Evolutionary conservation across 1,284 basidiomycete genomes (phyloP).

Genomic region (Agaricales sp.): DNA sequence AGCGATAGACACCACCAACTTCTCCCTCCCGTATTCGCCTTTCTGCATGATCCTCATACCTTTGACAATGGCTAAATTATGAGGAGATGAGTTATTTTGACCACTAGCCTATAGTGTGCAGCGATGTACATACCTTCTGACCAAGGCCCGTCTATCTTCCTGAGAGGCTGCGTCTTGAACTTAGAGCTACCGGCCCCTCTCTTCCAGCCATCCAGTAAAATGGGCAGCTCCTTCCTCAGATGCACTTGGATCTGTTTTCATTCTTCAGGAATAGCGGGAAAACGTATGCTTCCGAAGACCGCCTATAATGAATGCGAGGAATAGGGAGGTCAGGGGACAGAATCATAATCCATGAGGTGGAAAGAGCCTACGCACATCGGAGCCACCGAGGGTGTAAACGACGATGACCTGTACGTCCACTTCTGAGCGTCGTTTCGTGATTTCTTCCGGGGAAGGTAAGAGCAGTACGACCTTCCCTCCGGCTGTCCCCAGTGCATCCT

Average conservation of each 20-base stretch:
- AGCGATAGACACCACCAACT: conserved; percentile 2
- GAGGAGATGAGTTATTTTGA: too few species aligned
- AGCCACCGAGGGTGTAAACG: background rate
- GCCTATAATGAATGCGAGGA: background rate
- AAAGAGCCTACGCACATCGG: too few species aligned
- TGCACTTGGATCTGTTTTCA: background rate
- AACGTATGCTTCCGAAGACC: background rate
- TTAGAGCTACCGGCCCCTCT: background rate
- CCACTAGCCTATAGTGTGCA: too few species aligned
- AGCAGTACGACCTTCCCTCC: background rate
- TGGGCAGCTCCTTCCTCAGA: background rate
- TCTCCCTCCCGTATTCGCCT: conserved; percentile 2
- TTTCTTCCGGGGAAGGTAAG: background rate
- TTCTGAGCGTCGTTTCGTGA: background rate
- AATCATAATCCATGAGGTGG: too few species aligned
- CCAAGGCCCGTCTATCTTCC: background rate
- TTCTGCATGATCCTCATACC: conserved; percentile 3
- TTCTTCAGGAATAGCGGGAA: background rate
- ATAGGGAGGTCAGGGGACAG: too few species aligned
- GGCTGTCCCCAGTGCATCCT: background rate
- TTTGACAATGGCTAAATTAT: too few species aligned
- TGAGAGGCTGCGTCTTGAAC: background rate
- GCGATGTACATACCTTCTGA: conserved; percentile 1
- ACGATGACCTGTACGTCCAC: background rate
- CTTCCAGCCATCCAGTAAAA: conserved; percentile 1